These are phyloP conservation scores for Pseudohyphozyma bogoriensis DNA, from an alignment of 768 basidiomycete genomes.

Conservation along the genomic window DNA sequence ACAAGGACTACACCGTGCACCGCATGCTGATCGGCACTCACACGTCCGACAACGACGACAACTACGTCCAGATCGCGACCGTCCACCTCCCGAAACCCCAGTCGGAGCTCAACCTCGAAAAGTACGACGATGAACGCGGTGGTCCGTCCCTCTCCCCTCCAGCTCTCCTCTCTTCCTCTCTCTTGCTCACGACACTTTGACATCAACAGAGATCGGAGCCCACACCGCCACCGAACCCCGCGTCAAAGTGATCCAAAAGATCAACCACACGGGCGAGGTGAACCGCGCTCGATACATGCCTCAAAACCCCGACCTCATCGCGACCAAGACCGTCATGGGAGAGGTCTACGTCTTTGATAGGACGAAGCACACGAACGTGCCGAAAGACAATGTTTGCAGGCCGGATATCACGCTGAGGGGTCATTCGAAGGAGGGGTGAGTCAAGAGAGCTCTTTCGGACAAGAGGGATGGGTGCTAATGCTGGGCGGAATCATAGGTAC, in stretches of 20 bases:
- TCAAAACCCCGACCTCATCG: slow-evolving; percentile 92
- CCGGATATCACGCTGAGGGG: slow-evolving; percentile 87
- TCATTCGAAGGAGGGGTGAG: slow-evolving; percentile 85
- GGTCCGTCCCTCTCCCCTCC: slow-evolving; percentile 37
- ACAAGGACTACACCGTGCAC: slow-evolving; percentile 90
- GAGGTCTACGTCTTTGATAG: slow-evolving; percentile 93
- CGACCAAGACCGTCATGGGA: slow-evolving; percentile 82
- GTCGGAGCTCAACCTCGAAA: slow-evolving; percentile 63
- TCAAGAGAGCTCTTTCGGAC: slow-evolving; percentile 9
- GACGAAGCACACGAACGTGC: slow-evolving; percentile 91
- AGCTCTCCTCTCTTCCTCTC: neutral
- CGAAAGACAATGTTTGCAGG: slow-evolving; percentile 64
- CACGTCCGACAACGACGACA: slow-evolving; percentile 86
- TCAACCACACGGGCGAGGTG: slow-evolving; percentile 91
- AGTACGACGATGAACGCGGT: slow-evolving; percentile 85
- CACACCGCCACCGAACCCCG: slow-evolving; percentile 75
- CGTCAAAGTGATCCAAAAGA: slow-evolving; percentile 78
- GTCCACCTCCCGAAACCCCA: slow-evolving; percentile 84
- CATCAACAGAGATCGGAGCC: slow-evolving; percentile 68
- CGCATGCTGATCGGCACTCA: slow-evolving; percentile 93
- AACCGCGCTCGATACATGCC: slow-evolving; percentile 99
- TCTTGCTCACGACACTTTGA: neutral
- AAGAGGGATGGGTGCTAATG: too few species aligned
- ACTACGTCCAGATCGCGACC: slow-evolving; percentile 90
- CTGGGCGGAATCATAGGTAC: slow-evolving; percentile 47